Base-by-base conservation (phyloP, 225 moss, liverwort and hornwort genomes). In the Antitrichia curtipendula region DNA sequence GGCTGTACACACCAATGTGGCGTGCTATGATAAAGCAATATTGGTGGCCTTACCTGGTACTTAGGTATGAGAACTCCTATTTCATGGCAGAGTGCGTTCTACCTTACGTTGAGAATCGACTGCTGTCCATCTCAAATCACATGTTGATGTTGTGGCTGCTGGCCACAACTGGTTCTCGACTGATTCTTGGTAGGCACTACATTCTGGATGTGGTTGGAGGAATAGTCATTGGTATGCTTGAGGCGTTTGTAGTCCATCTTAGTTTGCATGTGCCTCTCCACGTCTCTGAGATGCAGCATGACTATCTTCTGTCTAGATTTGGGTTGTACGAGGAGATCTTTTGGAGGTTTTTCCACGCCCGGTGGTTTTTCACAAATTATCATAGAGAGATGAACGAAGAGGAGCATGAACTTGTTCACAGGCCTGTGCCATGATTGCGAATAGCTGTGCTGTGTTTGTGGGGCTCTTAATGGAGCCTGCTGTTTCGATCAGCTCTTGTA, bases 171-270 rank as follows among this genome's bases (percentile, higher is more conserved):
- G 74, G 75, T 34, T 95, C 95, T 38, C 83, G 92, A 68, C 90
- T 96, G n/a, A 58, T 94, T 70, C 86, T 95, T 62, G 95, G 95
- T 52, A 88, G 95, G 65, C 94, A 97, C 86, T 95, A 91, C 74
- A 86, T 96, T 77, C 86, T 96, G 34, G 95, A 96, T 84, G 95
- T 95, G 58, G 58, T 95, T n/a, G 91, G 89, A 83, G 93, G 96
- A 65, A 79, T 91, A 18, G 81, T 85, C 12, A 58, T 96, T 43
- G 96, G 95, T 34, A 70, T 94, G 49, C 75, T 93, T 36, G 93
- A 95, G 85, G 91, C 93, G 32, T 66, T 89, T 70, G 92, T 96
- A 78, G 91, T 92, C 70, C 95, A 96, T 75, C 86, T 84, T 32
- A 87, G 88, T 53, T 91, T 96, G 75, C 90, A 87, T 74, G 90